A percentile compares a stretch with the other conserved stretches of the same genome.
These are phyloP conservation scores for Abrus pulchellus DNA, from an alignment of 306 rosid genomes.

Conservation along the genomic window DNA sequence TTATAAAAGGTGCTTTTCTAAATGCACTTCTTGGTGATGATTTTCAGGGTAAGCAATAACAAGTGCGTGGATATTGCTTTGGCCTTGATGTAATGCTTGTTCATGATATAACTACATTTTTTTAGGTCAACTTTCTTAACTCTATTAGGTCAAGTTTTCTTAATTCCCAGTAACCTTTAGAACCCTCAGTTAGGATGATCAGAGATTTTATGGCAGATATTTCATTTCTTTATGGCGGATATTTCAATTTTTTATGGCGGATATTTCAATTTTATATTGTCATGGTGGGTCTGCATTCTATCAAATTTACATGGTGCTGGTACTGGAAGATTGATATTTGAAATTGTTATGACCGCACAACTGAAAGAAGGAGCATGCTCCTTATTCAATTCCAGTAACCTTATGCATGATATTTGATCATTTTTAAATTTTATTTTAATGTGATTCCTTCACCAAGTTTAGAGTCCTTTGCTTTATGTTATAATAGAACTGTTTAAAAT, in stretches of 20 bases:
- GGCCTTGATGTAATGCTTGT: constrained; percentile 46
- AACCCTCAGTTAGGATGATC: neutral
- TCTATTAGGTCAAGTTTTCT: neutral
- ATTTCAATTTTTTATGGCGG: neutral
- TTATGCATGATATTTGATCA: neutral
- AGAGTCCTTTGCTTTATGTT: no score
- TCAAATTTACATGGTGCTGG: constrained; percentile 7
- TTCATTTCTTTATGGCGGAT: neutral
- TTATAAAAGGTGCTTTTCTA: constrained; percentile 47
- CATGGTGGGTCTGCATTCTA: neutral
- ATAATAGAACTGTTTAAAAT: no score
- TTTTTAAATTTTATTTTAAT: neutral
- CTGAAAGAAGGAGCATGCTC: neutral
- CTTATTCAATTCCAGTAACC: neutral
- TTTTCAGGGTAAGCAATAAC: constrained; percentile 43
- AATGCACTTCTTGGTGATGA: constrained; percentile 58
- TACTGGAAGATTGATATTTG: neutral
- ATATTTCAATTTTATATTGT: neutral
- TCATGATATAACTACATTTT: constrained; percentile 57
- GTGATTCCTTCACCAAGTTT: neutral
- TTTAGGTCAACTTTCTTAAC: constrained; percentile 38
- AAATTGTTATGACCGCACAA: neutral
- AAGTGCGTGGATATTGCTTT: constrained; percentile 41
- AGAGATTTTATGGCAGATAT: neutral
- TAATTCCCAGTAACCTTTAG: neutral